Conservation (phyloP, 1,284 basidiomycete species). For the Exsudoporus floridanus region DNA sequence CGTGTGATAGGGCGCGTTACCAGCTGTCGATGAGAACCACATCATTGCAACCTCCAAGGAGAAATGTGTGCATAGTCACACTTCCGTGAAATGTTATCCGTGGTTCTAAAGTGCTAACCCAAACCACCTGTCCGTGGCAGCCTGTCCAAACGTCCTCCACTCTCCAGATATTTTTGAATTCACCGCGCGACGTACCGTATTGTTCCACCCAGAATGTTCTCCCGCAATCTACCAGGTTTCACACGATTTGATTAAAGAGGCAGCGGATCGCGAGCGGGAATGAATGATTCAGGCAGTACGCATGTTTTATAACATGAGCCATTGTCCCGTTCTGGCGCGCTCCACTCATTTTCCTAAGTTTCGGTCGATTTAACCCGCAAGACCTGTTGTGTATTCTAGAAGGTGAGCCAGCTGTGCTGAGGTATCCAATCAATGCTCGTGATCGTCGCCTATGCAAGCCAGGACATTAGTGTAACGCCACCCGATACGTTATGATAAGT, state of each 20-base stretch:
- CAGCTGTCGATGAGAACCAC: background rate
- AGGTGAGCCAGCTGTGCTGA: background rate
- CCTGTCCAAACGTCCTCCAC: background rate
- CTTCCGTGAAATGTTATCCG: background rate
- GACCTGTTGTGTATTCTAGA: background rate
- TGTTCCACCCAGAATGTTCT: background rate
- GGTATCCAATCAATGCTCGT: conserved; percentile 19
- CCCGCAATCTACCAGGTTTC: background rate
- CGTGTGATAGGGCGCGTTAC: background rate
- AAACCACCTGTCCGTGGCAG: background rate
- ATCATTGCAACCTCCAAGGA: background rate
- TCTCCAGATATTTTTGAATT: background rate
- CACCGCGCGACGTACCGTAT: background rate
- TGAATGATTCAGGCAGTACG: background rate
- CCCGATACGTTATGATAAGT: conserved; percentile 1
- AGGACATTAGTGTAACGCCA: conserved; percentile 1
- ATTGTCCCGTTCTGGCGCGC: background rate
- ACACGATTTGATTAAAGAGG: conserved; percentile 4
- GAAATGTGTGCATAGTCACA: background rate
- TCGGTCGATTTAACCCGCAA: conserved; percentile 5
- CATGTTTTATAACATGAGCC: background rate
- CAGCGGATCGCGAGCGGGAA: conserved; percentile 16
- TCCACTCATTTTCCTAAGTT: background rate
- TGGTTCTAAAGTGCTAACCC: background rate
- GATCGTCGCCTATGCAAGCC: conserved; percentile 25